These are phyloP conservation scores for Dactylella cylindrospora DNA, from an alignment of 2,329 filamentous ascomycete genomes.

Conservation along the genomic window DNA sequence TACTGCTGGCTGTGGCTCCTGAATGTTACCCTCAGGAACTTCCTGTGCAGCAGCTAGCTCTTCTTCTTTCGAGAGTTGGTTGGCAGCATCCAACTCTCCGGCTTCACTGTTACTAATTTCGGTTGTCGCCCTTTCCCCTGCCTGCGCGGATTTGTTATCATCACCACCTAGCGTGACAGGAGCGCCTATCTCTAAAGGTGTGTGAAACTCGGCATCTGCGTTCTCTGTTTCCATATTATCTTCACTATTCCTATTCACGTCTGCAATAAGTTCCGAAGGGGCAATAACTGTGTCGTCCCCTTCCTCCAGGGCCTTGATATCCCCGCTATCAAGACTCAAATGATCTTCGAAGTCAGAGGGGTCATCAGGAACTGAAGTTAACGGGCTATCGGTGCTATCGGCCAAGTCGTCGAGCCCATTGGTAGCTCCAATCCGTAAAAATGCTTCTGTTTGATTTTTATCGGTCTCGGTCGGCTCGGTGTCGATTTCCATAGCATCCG, in stretches of 20 bases:
- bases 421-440: not conserved
- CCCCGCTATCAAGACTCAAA: slow-evolving; percentile 25
- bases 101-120: slow-evolving; percentile 1
- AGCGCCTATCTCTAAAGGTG: slow-evolving; percentile 9
- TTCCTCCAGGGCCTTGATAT: slow-evolving; percentile 17
- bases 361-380: slow-evolving; percentile 39
- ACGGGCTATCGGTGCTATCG: slow-evolving; percentile 38
- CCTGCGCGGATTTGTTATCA: not conserved
- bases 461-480: slow-evolving; percentile 15
- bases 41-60: slow-evolving; percentile 3
- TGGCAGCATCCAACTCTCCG: slow-evolving; percentile 1
- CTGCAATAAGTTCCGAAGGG: not conserved
- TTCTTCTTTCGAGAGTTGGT: slow-evolving; percentile 29
- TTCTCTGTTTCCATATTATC: slow-evolving; percentile 39
- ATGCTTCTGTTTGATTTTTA: not conserved
- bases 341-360: slow-evolving; percentile 19
- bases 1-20: no score
- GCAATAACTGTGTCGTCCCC: not conserved
- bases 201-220: slow-evolving; percentile 28
- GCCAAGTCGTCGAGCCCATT: slow-evolving; percentile 9
- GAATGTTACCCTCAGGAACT: not conserved
- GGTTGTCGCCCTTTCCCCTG: not conserved
- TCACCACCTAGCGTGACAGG: not conserved
- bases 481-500: slow-evolving; percentile 41
- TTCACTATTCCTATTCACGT: not conserved